phyloP scores from a whole-genome alignment of 176 grass and related monocot genomes.

The Themeda triandra region DNA sequence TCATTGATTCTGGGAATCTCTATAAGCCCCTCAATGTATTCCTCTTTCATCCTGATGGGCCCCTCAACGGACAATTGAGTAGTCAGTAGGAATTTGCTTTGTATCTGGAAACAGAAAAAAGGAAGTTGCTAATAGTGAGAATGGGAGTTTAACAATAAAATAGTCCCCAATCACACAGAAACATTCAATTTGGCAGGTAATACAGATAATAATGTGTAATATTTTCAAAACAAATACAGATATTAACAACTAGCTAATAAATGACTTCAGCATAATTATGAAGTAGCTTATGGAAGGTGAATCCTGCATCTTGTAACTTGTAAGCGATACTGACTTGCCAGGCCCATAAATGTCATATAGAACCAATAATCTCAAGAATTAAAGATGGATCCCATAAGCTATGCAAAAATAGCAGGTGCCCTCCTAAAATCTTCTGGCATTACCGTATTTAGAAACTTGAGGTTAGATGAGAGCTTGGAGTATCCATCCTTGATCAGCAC shows the following conservation, averaged over 20 bases:
- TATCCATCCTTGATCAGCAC: slow-evolving; percentile 94
- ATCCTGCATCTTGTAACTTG: background rate
- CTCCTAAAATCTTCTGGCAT: slow-evolving; percentile 32
- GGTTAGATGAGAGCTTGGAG: slow-evolving; percentile 74
- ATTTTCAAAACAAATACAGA: background rate
- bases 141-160: slow-evolving; percentile 1
- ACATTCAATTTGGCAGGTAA: slow-evolving; percentile 5
- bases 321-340: background rate
- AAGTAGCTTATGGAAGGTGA: background rate
- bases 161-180: background rate
- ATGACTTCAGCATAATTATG: background rate
- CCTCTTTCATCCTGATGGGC: slow-evolving; percentile 89
- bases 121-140: background rate
- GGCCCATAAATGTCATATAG: slow-evolving; percentile 2
- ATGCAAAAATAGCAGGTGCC: slow-evolving; percentile 35
- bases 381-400: slow-evolving; percentile 24
- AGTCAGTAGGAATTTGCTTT: slow-evolving; percentile 81
- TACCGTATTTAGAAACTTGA: slow-evolving; percentile 91
- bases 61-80: slow-evolving; percentile 84
- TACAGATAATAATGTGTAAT: no score
- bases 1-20: slow-evolving; percentile 73
- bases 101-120: slow-evolving; percentile 58
- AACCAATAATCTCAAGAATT: background rate
- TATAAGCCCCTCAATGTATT: slow-evolving; percentile 67
- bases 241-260: background rate